phyloP scores from a whole-genome alignment of 108 stramenopile species.

The Stephanodiscus triporus region DNA sequence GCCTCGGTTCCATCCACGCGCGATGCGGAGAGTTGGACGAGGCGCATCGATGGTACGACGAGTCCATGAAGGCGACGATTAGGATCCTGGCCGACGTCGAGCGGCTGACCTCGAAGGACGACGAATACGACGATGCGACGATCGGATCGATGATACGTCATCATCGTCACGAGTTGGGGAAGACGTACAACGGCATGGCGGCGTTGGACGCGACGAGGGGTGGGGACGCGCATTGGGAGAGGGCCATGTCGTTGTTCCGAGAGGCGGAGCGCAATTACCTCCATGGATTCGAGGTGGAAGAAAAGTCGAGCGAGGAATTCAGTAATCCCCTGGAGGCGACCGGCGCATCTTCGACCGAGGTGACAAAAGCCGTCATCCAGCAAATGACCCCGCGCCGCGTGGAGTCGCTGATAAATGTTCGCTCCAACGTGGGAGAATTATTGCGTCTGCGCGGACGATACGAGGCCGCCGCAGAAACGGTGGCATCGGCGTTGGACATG shows the following conservation, averaged over 20 bases:
- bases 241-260: slow-evolving; percentile 35
- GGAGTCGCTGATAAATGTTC: slow-evolving; percentile 38
- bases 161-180: slow-evolving; percentile 34
- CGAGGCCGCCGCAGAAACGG: slow-evolving; percentile 17
- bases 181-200: slow-evolving; percentile 46
- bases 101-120: too few species aligned
- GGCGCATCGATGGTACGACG: slow-evolving; percentile 41
- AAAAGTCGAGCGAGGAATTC: not conserved
- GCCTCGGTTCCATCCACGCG: slow-evolving; percentile 35
- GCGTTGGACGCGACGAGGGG: slow-evolving; percentile 34
- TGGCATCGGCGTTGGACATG: slow-evolving; percentile 26
- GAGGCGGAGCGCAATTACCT: slow-evolving; percentile 42
- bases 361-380: slow-evolving; percentile 6
- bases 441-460: slow-evolving; percentile 23
- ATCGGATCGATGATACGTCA: not conserved
- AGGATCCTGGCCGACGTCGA: slow-evolving; percentile 10
- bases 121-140: not conserved
- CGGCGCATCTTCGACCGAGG: not conserved
- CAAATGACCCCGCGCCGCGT: slow-evolving; percentile 34
- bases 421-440: slow-evolving; percentile 47
- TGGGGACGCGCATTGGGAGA: slow-evolving; percentile 28
- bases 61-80: slow-evolving; percentile 24
- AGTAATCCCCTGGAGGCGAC: not conserved
- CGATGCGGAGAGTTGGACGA: slow-evolving; percentile 47
- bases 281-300: slow-evolving; percentile 10